Conservation (phyloP, 2,329 filamentous ascomycete species). For the Aspergillus quadrilineatus region DNA sequence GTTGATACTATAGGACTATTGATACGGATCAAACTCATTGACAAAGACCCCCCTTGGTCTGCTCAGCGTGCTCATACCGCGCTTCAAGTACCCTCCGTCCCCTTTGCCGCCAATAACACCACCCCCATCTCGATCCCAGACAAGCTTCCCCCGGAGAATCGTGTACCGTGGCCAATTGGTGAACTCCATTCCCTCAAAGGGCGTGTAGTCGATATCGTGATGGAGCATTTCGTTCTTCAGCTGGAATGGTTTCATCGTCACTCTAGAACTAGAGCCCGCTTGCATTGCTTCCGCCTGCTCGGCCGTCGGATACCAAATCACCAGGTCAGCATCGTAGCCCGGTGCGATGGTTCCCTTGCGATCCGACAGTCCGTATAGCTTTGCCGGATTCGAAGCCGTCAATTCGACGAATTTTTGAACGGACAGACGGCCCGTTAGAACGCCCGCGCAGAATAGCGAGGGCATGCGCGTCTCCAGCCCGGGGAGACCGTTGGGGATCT, state of each 20-base stretch:
- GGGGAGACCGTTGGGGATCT: slow-evolving; percentile 47
- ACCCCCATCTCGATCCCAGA: slow-evolving; percentile 31
- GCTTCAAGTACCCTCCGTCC: slow-evolving; percentile 38
- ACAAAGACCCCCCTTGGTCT: slow-evolving; percentile 16
- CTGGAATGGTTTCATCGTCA: slow-evolving; percentile 20
- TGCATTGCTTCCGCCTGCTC: slow-evolving; percentile 13
- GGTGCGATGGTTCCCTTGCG: slow-evolving; percentile 44
- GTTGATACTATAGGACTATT: too few species aligned
- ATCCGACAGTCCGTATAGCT: slow-evolving; percentile 44
- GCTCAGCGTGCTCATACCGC: slow-evolving; percentile 31
- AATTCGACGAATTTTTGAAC: slow-evolving; percentile 47
- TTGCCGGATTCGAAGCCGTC: slow-evolving; percentile 47
- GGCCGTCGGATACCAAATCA: slow-evolving; percentile 42
- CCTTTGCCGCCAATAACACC: slow-evolving; percentile 30
- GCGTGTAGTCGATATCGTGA: slow-evolving; percentile 39
- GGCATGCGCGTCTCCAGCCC: slow-evolving; percentile 46
- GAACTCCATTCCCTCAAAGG: slow-evolving; percentile 35
- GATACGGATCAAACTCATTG: slow-evolving; percentile 18
- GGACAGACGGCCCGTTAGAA: slow-evolving; percentile 27
- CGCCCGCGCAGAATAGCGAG: slow-evolving; percentile 34
- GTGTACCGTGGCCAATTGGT: slow-evolving; percentile 38
- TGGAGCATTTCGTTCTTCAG: slow-evolving; percentile 39
- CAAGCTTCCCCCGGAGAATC: slow-evolving; percentile 33
- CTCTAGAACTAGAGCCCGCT: neutral
- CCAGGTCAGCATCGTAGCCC: slow-evolving; percentile 46